A percentile compares a stretch with the other conserved stretches of the same genome.
These are phyloP conservation scores for Eucommia ulmoides DNA, from an alignment of 257 asterid species.

Conservation along the genomic window DNA sequence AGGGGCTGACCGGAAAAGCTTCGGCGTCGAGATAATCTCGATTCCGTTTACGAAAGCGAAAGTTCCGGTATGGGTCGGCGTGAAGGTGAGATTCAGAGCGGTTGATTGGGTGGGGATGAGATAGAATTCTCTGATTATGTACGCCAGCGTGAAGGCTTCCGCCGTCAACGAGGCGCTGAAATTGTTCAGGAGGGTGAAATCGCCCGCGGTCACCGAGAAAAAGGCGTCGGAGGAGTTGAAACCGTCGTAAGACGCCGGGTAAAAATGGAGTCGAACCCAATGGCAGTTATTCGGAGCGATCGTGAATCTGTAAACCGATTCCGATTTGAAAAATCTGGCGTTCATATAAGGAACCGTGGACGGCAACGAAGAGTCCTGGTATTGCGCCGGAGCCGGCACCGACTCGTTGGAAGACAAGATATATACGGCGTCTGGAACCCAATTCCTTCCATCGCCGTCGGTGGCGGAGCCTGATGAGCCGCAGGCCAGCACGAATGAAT, in stretches of 20 bases:
- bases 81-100: slow-evolving; percentile 40
- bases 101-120: slow-evolving; percentile 15
- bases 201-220: slow-evolving; percentile 33
- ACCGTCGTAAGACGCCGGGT: slow-evolving; percentile 36
- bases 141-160: slow-evolving; percentile 45
- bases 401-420: slow-evolving; percentile 21
- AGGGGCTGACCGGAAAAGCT: slow-evolving; percentile 20
- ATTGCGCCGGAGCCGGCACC: slow-evolving; percentile 23
- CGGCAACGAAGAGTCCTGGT: slow-evolving; percentile 61
- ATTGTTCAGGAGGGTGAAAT: slow-evolving; percentile 38
- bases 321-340: slow-evolving; percentile 38
- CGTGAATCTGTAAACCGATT: slow-evolving; percentile 31
- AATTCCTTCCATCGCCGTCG: slow-evolving; percentile 35
- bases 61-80: slow-evolving; percentile 23
- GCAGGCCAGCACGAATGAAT: slow-evolving; percentile 41
- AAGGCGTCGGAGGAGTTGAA: slow-evolving; percentile 23
- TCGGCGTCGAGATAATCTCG: slow-evolving; percentile 53
- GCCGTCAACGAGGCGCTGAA: slow-evolving; percentile 58
- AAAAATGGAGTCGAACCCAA: slow-evolving; percentile 65
- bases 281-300: slow-evolving; percentile 33
- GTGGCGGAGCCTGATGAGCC: slow-evolving; percentile 33
- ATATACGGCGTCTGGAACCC: slow-evolving; percentile 38
- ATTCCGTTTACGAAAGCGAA: slow-evolving; percentile 72
- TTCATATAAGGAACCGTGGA: slow-evolving; percentile 62
- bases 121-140: slow-evolving; percentile 40